These are phyloP conservation scores for Pyracantha coccinea DNA, from an alignment of 331 rosid genomes.

Conservation along the genomic window DNA sequence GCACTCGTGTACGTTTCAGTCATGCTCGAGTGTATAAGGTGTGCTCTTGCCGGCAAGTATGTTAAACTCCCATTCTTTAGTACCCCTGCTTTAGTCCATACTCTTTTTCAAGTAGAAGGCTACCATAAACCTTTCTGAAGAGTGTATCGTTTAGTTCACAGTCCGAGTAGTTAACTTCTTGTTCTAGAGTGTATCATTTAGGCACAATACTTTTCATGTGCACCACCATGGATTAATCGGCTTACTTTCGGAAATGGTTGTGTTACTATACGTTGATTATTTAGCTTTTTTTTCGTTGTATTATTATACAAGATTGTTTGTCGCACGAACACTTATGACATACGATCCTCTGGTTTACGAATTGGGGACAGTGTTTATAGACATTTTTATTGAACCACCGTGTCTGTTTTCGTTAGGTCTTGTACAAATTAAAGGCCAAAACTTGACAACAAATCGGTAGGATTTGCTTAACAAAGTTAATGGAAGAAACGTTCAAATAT, in stretches of 20 bases:
- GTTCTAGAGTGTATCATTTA: too few species aligned
- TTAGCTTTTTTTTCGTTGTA: background rate
- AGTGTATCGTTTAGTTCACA: too few species aligned
- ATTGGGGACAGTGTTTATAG: background rate
- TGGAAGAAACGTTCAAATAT: background rate
- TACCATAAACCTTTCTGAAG: slow-evolving; percentile 52
- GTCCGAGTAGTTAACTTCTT: too few species aligned
- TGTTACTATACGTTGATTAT: background rate
- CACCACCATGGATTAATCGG: too few species aligned
- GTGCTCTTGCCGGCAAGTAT: slow-evolving; percentile 68
- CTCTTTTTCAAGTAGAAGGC: slow-evolving; percentile 46
- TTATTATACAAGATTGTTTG: background rate
- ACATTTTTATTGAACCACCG: background rate
- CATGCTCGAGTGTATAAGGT: slow-evolving; percentile 45
- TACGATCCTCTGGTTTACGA: background rate
- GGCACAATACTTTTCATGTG: too few species aligned
- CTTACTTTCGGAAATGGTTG: too few species aligned
- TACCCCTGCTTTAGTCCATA: slow-evolving; percentile 62
- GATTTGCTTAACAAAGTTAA: background rate
- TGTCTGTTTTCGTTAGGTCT: background rate
- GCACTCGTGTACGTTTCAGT: slow-evolving; percentile 44
- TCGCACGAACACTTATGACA: background rate
- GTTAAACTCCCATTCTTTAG: slow-evolving; percentile 61
- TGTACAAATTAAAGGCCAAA: background rate
- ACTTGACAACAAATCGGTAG: background rate